These are phyloP conservation scores for Polytolypa hystricis DNA, from an alignment of 2,329 filamentous ascomycete species.

Conservation along the genomic window DNA sequence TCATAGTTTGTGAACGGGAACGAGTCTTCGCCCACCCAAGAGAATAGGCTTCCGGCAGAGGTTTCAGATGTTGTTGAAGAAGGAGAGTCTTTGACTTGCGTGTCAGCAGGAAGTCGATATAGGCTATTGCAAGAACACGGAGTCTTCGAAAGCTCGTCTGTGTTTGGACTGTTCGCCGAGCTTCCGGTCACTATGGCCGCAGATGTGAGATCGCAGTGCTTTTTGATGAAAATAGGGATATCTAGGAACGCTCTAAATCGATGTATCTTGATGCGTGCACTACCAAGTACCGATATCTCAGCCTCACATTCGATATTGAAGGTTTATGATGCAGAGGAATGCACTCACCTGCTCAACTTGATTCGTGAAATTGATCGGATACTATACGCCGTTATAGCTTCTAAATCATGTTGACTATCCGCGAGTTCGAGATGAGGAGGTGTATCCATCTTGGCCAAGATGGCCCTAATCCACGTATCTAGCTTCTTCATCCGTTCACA, in stretches of 20 bases:
- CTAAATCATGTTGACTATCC: conserved; percentile 19
- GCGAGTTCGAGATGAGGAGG: conserved; percentile 16
- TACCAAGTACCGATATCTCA: conserved; percentile 12
- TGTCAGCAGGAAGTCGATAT: conserved; percentile 19
- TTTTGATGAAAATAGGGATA: conserved; percentile 35
- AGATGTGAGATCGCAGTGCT: conserved; percentile 31
- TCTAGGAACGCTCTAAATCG: conserved; percentile 37
- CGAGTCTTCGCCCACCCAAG: conserved; percentile 16
- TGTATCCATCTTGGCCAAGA: conserved; percentile 19
- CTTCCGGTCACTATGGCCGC: conserved; percentile 9
- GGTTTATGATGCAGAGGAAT: conserved; percentile 6
- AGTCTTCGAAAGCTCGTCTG: conserved; percentile 13
- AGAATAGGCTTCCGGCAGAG: conserved; percentile 11
- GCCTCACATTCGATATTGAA: background rate
- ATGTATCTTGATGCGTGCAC: conserved; percentile 36
- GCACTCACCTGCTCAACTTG: conserved; percentile 31
- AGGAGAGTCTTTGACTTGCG: conserved; percentile 22
- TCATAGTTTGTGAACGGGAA: conserved; percentile 33
- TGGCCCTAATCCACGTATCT: conserved; percentile 29
- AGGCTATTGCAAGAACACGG: conserved; percentile 25
- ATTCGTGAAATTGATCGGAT: conserved; percentile 33
- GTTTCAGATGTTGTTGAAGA: conserved; percentile 18
- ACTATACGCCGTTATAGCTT: conserved; percentile 28
- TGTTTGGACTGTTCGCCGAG: background rate
- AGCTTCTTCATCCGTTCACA: conserved; percentile 33